These are phyloP conservation scores for Phaseolus coccineus DNA, from an alignment of 331 rosid genomes.

Conservation along the genomic window DNA sequence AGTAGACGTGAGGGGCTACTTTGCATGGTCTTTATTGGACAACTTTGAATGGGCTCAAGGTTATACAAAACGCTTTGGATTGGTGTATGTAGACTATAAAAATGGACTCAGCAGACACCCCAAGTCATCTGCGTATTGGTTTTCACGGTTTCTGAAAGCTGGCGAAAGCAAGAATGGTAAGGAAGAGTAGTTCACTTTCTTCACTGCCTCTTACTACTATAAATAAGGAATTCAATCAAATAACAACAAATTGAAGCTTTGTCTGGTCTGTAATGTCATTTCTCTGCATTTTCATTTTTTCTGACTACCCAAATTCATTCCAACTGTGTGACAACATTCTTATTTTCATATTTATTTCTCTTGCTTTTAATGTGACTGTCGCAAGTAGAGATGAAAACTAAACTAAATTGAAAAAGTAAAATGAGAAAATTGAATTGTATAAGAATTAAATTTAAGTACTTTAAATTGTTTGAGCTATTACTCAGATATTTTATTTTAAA, in stretches of 20 bases:
- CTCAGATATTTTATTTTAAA: too few relatives aligned
- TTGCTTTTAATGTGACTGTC: too few relatives aligned
- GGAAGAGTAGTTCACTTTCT: slow-evolving; percentile 52
- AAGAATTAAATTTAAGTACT: too few relatives aligned
- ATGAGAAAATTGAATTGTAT: too few relatives aligned
- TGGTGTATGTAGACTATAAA: slow-evolving; percentile 83
- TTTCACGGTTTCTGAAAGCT: slow-evolving; percentile 73
- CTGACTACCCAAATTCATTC: background rate
- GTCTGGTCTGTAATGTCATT: background rate
- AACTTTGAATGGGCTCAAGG: slow-evolving; percentile 98
- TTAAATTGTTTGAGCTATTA: too few relatives aligned
- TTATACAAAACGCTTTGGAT: slow-evolving; percentile 93
- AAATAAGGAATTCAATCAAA: slow-evolving; percentile 13
- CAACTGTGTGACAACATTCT: background rate
- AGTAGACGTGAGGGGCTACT: slow-evolving; percentile 86
- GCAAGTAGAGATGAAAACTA: background rate
- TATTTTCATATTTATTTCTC: background rate
- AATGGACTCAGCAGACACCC: slow-evolving; percentile 86
- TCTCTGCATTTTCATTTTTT: slow-evolving; percentile 5
- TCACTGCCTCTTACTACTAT: background rate
- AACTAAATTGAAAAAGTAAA: too few relatives aligned
- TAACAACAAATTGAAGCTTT: slow-evolving; percentile 9
- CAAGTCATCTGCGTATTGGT: slow-evolving; percentile 94
- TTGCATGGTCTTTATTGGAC: slow-evolving; percentile 94
- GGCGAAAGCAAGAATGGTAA: slow-evolving; percentile 59